Percentiles rank a stretch among this genome's conserved stretches.
Evolutionary conservation across 306 rosid genomes (phyloP).

Genomic region (Sophora flavescens): DNA sequence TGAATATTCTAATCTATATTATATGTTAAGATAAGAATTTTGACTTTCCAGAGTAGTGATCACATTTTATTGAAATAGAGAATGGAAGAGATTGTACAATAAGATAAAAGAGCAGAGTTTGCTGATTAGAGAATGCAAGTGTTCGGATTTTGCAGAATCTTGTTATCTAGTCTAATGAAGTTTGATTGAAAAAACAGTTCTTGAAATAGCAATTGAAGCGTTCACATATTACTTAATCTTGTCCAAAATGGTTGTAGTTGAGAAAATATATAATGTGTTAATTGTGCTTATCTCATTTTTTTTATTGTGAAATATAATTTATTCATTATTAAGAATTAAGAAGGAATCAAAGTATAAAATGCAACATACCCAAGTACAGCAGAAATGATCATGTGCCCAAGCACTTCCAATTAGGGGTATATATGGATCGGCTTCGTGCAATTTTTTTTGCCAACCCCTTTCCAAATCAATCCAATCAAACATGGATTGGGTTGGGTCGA

Average conservation of each 20-base stretch:
- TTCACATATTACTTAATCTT: background rate
- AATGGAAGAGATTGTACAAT: constrained; percentile 9
- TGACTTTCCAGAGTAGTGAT: constrained; percentile 19
- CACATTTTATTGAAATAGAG: constrained; percentile 19
- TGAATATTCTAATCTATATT: background rate
- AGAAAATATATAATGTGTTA: background rate
- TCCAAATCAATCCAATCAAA: too few species aligned
- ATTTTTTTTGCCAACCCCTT: too few species aligned
- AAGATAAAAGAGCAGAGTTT: background rate
- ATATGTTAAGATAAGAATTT: constrained; percentile 11
- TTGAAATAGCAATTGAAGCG: background rate
- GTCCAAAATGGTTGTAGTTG: background rate
- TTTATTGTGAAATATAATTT: too few species aligned
- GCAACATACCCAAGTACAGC: too few species aligned
- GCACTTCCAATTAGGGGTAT: too few species aligned
- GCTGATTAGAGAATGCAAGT: constrained; percentile 12
- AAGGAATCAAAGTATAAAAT: too few species aligned
- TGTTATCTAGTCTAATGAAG: background rate
- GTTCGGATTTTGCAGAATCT: constrained; percentile 32
- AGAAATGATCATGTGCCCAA: too few species aligned
- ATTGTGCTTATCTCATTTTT: background rate
- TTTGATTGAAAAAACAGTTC: background rate
- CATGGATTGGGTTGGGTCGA: too few species aligned
- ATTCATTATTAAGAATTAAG: too few species aligned
- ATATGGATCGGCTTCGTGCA: too few species aligned